phyloP scores from a whole-genome alignment of 2,329 filamentous ascomycete genomes.

The Orbilia brochopaga region DNA sequence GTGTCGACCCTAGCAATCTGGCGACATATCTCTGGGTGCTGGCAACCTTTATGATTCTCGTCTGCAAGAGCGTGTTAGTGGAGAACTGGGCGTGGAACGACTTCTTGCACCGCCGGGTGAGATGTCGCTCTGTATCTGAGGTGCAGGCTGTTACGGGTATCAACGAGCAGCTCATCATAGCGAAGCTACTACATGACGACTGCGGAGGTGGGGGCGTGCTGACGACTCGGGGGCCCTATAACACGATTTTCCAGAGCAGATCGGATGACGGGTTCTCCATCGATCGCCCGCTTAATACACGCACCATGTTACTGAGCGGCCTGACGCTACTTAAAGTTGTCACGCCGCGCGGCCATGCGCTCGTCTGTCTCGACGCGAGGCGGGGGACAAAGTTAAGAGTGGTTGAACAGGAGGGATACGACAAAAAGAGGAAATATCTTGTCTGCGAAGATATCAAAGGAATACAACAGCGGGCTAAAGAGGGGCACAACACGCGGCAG shows the following conservation, averaged over 20 bases:
- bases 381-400: too few relatives aligned
- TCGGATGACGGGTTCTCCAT: slow-evolving; percentile 54
- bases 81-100: slow-evolving; percentile 56
- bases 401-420: too few relatives aligned
- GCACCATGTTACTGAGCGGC: slow-evolving; percentile 51
- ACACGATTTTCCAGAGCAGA: slow-evolving; percentile 50
- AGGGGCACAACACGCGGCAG: too few relatives aligned
- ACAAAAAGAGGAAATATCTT: too few relatives aligned
- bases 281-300: slow-evolving; percentile 50
- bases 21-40: slow-evolving; percentile 53
- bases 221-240: slow-evolving; percentile 54
- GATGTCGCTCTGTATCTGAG: slow-evolving; percentile 55
- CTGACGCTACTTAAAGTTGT: slow-evolving; percentile 11
- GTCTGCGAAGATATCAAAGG: too few relatives aligned
- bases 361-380: slow-evolving; percentile 10
- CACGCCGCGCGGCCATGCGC: slow-evolving; percentile 10
- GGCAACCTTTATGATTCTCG: slow-evolving; percentile 55
- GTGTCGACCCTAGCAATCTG: slow-evolving; percentile 55
- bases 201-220: slow-evolving; percentile 37
- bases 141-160: slow-evolving; percentile 53
- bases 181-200: slow-evolving; percentile 55
- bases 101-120: slow-evolving; percentile 55
- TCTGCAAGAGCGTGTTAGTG: slow-evolving; percentile 54
- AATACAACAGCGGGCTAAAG: too few relatives aligned
- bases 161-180: slow-evolving; percentile 54